A percentile compares a stretch with the other conserved stretches of the same genome.
Evolutionary conservation across 2,329 filamentous ascomycete genomes (phyloP).

Genomic region (Trichoderma aggressivum): DNA sequence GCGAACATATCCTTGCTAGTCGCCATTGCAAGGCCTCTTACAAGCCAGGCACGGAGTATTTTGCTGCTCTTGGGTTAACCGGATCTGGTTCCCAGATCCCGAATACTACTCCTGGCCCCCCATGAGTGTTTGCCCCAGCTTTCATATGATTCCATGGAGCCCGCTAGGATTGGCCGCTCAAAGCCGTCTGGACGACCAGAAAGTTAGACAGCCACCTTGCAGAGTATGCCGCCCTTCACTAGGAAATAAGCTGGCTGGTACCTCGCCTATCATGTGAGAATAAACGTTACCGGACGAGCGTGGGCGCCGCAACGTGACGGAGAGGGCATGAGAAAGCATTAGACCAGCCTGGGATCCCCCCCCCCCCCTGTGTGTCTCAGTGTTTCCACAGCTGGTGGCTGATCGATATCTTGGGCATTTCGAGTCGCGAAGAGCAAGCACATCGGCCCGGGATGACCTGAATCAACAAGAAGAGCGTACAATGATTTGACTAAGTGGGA

Average conservation of each 20-base stretch:
- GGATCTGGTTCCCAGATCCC: neutral
- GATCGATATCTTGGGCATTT: neutral
- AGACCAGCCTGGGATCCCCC: neutral
- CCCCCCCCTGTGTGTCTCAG: conserved; percentile 6
- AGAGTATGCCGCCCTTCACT: neutral
- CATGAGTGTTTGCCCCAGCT: neutral
- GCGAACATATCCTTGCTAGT: neutral
- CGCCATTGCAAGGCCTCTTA: neutral
- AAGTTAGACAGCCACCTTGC: neutral
- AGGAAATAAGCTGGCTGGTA: neutral
- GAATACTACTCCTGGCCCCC: neutral
- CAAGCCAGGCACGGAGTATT: neutral
- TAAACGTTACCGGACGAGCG: neutral
- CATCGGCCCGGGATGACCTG: neutral
- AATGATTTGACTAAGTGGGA: neutral
- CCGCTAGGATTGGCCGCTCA: neutral
- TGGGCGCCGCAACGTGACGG: neutral
- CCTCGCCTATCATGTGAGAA: neutral
- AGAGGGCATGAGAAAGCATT: neutral
- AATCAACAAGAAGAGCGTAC: neutral
- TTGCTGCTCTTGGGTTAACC: neutral
- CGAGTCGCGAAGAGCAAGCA: neutral
- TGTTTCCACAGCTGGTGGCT: conserved; percentile 7
- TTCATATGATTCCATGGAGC: neutral
- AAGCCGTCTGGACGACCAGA: neutral